Evolutionary conservation across 1,284 basidiomycete species (phyloP).

Genomic region (Boletus semigastroideus): DNA sequence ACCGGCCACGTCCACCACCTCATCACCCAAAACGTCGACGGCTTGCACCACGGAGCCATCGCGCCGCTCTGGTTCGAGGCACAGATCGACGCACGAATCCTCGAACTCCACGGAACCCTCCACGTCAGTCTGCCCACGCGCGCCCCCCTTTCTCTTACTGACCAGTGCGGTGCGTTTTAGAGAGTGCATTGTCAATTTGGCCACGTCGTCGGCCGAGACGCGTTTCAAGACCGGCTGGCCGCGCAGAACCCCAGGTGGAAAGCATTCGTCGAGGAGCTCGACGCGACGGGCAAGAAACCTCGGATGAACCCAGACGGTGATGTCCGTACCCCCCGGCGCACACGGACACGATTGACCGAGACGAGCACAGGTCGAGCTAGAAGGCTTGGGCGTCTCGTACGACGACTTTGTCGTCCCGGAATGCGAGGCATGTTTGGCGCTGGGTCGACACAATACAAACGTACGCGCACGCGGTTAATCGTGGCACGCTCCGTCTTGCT

Average conservation of each 20-base stretch:
- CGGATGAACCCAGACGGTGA: conserved; percentile 93
- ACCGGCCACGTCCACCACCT: conserved; percentile 60
- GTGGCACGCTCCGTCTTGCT: not conserved
- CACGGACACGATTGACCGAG: not conserved
- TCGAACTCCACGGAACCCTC: conserved; percentile 89
- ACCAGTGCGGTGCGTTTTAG: conserved; percentile 35
- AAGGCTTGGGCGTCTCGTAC: conserved; percentile 62
- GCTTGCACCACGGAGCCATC: conserved; percentile 80
- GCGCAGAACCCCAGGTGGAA: conserved; percentile 80
- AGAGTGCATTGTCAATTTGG: conserved; percentile 72
- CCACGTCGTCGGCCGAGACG: conserved; percentile 64
- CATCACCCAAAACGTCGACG: conserved; percentile 93
- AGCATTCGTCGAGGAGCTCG: conserved; percentile 65
- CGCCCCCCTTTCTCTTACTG: too few relatives aligned
- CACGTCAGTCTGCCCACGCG: conserved; percentile 50
- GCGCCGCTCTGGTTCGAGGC: conserved; percentile 38
- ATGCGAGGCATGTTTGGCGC: conserved; percentile 62
- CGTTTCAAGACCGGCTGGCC: conserved; percentile 76
- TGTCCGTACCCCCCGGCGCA: conserved; percentile 42
- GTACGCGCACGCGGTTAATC: conserved; percentile 43
- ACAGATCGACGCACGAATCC: conserved; percentile 47
- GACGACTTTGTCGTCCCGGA: conserved; percentile 77
- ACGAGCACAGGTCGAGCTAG: conserved; percentile 66
- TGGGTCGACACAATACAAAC: conserved; percentile 53
- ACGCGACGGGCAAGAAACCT: conserved; percentile 59